Evolutionary conservation across 371 early-diverging fungal genomes (phyloP).

Genomic region (Lichtheimia corymbifera): DNA sequence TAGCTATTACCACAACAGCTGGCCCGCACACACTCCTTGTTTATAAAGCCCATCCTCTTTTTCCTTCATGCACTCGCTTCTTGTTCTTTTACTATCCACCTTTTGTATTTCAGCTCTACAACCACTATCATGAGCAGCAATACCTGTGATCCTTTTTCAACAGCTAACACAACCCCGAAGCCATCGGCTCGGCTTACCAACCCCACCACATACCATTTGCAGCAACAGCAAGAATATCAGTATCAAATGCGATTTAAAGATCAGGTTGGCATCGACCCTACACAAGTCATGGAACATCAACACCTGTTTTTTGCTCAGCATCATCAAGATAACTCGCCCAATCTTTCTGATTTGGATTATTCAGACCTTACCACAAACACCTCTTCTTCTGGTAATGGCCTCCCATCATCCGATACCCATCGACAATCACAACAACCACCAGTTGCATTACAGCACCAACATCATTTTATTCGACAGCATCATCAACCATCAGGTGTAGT

Average conservation of each 20-base stretch:
- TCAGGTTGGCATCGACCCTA: constrained; percentile 12
- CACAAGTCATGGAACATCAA: constrained; percentile 18
- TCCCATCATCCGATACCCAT: constrained; percentile 4
- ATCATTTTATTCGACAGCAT: neutral
- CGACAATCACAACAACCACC: neutral
- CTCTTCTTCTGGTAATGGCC: constrained; percentile 4
- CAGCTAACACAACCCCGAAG: constrained; percentile 9
- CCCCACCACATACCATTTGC: constrained; percentile 28
- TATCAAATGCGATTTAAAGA: constrained; percentile 18
- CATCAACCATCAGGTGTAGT: neutral
- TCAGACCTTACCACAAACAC: constrained; percentile 7
- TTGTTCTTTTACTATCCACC: constrained; percentile 7
- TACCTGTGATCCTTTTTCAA: neutral
- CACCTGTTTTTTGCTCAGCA: constrained; percentile 23
- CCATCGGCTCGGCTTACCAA: constrained; percentile 16
- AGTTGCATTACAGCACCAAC: too few relatives aligned
- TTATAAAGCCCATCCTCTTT: constrained; percentile 1
- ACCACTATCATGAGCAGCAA: constrained; percentile 3
- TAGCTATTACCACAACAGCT: neutral
- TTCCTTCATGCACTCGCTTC: neutral
- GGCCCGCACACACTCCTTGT: constrained; percentile 10
- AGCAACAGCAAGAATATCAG: constrained; percentile 13
- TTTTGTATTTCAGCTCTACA: constrained; percentile 6
- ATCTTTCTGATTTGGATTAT: constrained; percentile 21
- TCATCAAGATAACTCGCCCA: constrained; percentile 21